Conservation (phyloP, 176 grass and related monocot species). For the Melocanna baccifera region DNA sequence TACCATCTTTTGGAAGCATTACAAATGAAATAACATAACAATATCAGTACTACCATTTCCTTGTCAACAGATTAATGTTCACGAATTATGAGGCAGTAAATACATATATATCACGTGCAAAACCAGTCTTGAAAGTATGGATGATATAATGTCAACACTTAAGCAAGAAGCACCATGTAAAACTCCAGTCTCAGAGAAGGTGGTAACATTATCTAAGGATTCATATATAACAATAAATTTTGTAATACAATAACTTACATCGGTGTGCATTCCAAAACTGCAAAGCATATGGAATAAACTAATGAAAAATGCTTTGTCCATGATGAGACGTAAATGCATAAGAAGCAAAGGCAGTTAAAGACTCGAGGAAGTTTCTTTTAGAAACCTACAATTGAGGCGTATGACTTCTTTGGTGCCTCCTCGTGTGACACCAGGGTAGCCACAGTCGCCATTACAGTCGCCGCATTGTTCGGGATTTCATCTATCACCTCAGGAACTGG, state of each 20-base stretch:
- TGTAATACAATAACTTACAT: not conserved
- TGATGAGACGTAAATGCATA: not conserved
- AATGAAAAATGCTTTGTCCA: not conserved
- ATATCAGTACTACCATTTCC: not conserved
- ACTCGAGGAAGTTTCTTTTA: not conserved
- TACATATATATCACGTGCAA: not conserved
- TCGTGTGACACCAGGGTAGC: slow-evolving; percentile 26
- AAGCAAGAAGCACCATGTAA: not conserved
- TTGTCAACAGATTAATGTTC: not conserved
- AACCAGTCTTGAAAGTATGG: not conserved
- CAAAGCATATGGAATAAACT: not conserved
- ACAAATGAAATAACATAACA: not conserved
- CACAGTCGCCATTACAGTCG: not conserved
- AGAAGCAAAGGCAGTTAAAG: not conserved
- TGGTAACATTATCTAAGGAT: not conserved
- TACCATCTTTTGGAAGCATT: not conserved
- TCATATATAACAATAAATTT: not conserved
- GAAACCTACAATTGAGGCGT: slow-evolving; percentile 85
- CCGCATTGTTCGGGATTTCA: slow-evolving; percentile 49
- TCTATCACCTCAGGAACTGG: slow-evolving; percentile 52
- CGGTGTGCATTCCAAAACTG: not conserved
- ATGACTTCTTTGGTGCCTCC: slow-evolving; percentile 74
- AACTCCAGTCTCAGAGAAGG: not conserved
- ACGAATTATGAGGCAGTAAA: not conserved
- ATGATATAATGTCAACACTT: not conserved